phyloP scores from a whole-genome alignment of 495 filamentous ascomycete genomes.

The Neurospora discreta region DNA sequence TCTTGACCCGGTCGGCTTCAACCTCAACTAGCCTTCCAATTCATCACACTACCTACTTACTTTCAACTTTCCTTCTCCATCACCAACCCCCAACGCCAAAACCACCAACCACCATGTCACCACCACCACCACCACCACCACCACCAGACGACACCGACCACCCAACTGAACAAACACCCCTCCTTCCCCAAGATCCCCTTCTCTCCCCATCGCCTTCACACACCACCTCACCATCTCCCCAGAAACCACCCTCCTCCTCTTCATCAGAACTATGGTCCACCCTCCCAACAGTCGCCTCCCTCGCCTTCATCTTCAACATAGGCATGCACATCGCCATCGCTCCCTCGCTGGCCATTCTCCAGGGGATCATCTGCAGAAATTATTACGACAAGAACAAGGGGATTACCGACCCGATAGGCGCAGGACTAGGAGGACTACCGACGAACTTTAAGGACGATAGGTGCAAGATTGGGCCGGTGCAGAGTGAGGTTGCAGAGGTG shows the following conservation, averaged over 20 bases:
- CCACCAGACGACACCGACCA: background rate
- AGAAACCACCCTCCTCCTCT: background rate
- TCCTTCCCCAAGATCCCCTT: background rate
- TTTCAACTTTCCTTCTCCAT: background rate
- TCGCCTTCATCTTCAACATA: conserved; percentile 17
- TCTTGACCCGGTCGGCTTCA: background rate
- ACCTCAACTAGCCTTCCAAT: background rate
- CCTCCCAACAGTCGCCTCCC: conserved; percentile 3
- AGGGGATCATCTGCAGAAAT: conserved; percentile 31
- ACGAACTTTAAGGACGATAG: background rate
- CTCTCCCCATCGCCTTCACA: too few relatives aligned
- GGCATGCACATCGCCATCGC: conserved; percentile 20
- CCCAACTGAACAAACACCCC: background rate
- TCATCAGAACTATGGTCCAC: background rate
- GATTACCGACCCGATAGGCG: background rate
- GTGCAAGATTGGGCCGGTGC: conserved; percentile 34
- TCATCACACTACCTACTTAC: background rate
- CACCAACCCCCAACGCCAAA: background rate
- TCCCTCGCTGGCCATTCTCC: conserved; percentile 26
- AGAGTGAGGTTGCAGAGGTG: conserved; percentile 33
- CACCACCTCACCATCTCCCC: background rate
- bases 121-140: background rate
- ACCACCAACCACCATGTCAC: background rate
- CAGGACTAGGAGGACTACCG: background rate
- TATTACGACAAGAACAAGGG: conserved; percentile 10